phyloP scores from a whole-genome alignment of 768 basidiomycete species.

The Panaeolus papilionaceus region DNA sequence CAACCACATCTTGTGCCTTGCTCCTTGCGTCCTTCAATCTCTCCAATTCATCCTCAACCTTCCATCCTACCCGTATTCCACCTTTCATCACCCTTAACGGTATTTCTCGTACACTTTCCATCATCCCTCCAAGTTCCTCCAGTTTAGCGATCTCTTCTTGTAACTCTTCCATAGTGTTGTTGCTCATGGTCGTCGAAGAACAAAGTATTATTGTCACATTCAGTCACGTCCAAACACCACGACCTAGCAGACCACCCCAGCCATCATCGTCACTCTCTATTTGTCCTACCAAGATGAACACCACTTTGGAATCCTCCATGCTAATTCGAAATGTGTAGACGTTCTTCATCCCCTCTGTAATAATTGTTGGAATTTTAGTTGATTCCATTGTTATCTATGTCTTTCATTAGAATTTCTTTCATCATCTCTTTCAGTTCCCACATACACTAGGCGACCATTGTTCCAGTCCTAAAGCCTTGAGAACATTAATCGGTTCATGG shows the following conservation, averaged over 20 bases:
- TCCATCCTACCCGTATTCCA: slow-evolving; percentile 10
- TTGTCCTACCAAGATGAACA: slow-evolving; percentile 47
- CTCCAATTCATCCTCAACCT: slow-evolving; percentile 21
- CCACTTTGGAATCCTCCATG: slow-evolving; percentile 31
- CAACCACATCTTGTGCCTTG: not conserved
- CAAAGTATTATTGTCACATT: slow-evolving; percentile 18
- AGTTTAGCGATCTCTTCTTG: slow-evolving; percentile 28
- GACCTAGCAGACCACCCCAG: slow-evolving; percentile 43
- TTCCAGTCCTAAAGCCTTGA: slow-evolving; percentile 29
- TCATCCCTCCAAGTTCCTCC: slow-evolving; percentile 24
- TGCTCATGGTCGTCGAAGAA: slow-evolving; percentile 19
- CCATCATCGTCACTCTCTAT: slow-evolving; percentile 24
- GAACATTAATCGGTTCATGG: slow-evolving; percentile 29
- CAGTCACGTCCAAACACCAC: slow-evolving; percentile 20
- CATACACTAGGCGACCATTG: slow-evolving; percentile 8
- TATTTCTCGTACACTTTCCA: slow-evolving; percentile 29
- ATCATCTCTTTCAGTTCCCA: not conserved
- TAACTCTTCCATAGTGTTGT: slow-evolving; percentile 24
- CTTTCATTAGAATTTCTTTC: not conserved
- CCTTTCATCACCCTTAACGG: slow-evolving; percentile 28
- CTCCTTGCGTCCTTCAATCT: slow-evolving; percentile 18
- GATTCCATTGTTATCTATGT: not conserved
- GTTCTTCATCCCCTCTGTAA: slow-evolving; percentile 24
- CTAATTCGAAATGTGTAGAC: slow-evolving; percentile 35
- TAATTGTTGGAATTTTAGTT: not conserved